Base-by-base conservation (phyloP, 148 eudicot species). In the Mesembryanthemum crystallinum region DNA sequence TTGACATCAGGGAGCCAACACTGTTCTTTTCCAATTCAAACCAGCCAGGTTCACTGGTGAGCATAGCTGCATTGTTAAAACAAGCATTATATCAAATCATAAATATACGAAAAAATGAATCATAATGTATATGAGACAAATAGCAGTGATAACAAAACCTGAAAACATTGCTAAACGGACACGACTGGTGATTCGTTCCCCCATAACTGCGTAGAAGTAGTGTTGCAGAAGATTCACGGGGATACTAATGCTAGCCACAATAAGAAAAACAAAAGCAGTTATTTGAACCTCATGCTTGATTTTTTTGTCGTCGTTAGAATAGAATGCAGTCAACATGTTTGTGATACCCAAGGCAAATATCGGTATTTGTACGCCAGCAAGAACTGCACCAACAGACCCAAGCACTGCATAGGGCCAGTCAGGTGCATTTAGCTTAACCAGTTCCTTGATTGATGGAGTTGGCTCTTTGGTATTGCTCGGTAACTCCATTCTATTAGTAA, bases 11-110 rank as follows among this genome's bases (percentile, higher is more conserved):
- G 20, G 86, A 84, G 13, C 92, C 89, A 37, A 85, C 83, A 55
- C 78, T 84, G 39, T 89, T 91, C 67, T 87, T 89, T 32, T 87
- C 87, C 64, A 72, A 72, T 67, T 91, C 96, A 76, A 87, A 89
- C 96, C 96, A 91, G 3, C 91, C 92, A 76, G 86, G 69, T 67
- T 91, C 96, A 71, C 86, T 87, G 28, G 83, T 76, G 35, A 91
- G 83, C n/a, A 91, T 91, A 62, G 89, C 92, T 90, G 80, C 83
- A 67, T 27, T 17, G 7, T n/a, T 35, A 35, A 35, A 35, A 43
- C 49, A 43, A 43, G 49, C 49, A 43, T 43, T 9, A 35, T 35
- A 35, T 35, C 39, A 29, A 33, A 10, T 43, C 8, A 10, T 43
- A 64, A 73, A 35, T 8, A 45, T 20, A 65, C 7, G 60, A 4